These are phyloP conservation scores for Hypoxylon sp. DNA, from an alignment of 2,329 filamentous ascomycete species.

Conservation along the genomic window DNA sequence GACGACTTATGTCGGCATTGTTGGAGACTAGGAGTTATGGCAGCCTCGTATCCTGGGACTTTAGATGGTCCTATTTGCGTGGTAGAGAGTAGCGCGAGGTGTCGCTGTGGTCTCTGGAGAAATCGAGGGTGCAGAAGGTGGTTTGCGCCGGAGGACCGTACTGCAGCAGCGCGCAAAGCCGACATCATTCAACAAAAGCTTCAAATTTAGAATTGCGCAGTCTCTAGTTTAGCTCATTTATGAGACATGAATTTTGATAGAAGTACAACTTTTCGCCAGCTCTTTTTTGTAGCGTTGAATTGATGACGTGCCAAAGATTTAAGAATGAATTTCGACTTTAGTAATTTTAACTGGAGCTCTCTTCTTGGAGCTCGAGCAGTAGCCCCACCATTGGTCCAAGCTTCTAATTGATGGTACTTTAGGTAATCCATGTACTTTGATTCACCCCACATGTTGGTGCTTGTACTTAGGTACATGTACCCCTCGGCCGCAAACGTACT, in stretches of 20 bases:
- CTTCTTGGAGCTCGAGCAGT: no score
- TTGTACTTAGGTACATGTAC: no score
- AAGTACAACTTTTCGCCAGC: background rate
- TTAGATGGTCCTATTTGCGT: conserved; percentile 11
- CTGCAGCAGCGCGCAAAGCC: conserved; percentile 29
- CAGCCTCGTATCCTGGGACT: conserved; percentile 15
- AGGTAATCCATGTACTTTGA: no score
- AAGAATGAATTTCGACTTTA: background rate
- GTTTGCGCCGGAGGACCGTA: conserved; percentile 27
- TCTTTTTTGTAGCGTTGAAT: no score
- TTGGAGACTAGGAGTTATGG: conserved; percentile 28
- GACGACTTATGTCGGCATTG: conserved; percentile 43
- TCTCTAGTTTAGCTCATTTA: no score
- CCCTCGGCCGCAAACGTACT: conserved; percentile 16
- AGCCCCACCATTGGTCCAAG: no score
- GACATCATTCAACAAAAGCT: no score
- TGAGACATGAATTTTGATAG: no score
- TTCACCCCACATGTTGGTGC: no score
- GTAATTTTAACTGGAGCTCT: conserved; percentile 17
- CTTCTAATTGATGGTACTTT: no score
- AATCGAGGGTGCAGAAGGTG: conserved; percentile 31
- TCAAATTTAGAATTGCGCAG: no score
- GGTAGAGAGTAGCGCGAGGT: conserved; percentile 10
- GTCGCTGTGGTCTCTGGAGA: conserved; percentile 23
- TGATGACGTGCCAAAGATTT: conserved; percentile 12